Percentiles rank a stretch among this genome's conserved stretches.
phyloP scores from a whole-genome alignment of 2,329 filamentous ascomycete species.

The Pseudogymnoascus sp. region DNA sequence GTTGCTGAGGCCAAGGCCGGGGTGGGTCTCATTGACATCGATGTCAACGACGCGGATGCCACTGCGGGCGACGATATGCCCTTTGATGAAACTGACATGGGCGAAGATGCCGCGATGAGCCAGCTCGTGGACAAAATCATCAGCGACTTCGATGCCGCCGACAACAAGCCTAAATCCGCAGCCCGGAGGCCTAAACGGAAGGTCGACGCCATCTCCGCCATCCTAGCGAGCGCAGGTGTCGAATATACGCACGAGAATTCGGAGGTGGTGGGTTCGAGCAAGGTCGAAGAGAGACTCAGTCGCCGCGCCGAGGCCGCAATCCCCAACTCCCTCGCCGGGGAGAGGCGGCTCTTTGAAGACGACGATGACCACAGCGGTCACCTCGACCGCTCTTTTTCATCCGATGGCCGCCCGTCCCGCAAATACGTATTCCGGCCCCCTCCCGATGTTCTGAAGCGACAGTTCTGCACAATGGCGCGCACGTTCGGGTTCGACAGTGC shows the following conservation, averaged over 20 bases:
- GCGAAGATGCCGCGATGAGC: constrained; percentile 60
- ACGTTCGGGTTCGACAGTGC: constrained; percentile 70
- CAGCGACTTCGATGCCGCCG: constrained; percentile 42
- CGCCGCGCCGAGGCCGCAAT: constrained; percentile 51
- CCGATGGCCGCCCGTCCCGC: constrained; percentile 19
- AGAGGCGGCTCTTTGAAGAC: constrained; percentile 25
- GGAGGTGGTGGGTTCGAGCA: constrained; percentile 88
- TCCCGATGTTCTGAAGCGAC: constrained; percentile 64
- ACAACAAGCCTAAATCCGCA: constrained; percentile 35
- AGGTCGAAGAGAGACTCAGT: constrained; percentile 79
- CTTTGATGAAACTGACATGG: constrained; percentile 41
- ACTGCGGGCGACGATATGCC: constrained; percentile 41
- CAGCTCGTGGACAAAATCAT: constrained; percentile 61
- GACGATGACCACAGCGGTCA: constrained; percentile 42
- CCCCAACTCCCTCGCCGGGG: constrained; percentile 17
- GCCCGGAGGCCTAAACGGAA: constrained; percentile 31
- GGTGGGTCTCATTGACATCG: constrained; percentile 70
- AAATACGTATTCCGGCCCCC: constrained; percentile 54
- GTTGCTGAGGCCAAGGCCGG: constrained; percentile 87
- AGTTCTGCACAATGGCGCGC: constrained; percentile 87
- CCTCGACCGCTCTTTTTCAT: constrained; percentile 17
- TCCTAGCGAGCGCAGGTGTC: constrained; percentile 80
- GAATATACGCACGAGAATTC: constrained; percentile 96
- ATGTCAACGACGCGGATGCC: constrained; percentile 43
- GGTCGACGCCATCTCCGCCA: constrained; percentile 78